A percentile compares a stretch with the other conserved stretches of the same genome.
Conservation (phyloP, 495 filamentous ascomycete genomes). For the Penicillium coprophilum region DNA sequence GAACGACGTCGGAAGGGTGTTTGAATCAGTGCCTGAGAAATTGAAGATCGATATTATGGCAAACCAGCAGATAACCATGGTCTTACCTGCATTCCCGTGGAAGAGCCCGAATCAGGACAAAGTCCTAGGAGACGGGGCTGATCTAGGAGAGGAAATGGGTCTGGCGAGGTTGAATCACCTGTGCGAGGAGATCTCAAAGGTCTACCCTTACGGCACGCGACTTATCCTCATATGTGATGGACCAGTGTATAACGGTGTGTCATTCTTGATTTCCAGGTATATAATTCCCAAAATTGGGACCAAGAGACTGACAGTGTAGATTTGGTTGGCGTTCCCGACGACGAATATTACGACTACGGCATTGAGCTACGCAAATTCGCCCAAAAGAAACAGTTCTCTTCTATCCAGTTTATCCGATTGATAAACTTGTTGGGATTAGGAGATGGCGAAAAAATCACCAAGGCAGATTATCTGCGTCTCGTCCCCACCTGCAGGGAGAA, state of each 20-base stretch:
- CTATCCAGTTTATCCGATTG: slow-evolving; percentile 6
- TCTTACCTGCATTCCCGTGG: slow-evolving; percentile 13
- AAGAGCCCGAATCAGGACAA: slow-evolving; percentile 11
- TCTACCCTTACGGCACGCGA: slow-evolving; percentile 12
- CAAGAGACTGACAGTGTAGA: slow-evolving; percentile 4
- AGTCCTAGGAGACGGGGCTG: slow-evolving; percentile 4
- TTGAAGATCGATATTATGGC: slow-evolving; percentile 4
- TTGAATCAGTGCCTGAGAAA: slow-evolving; percentile 6
- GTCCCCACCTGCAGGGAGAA: slow-evolving; percentile 8
- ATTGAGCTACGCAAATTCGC: slow-evolving; percentile 8
- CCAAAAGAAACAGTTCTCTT: slow-evolving; percentile 3
- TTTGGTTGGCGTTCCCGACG: slow-evolving; percentile 8
- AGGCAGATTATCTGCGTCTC: slow-evolving; percentile 7
- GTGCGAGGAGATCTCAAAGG: slow-evolving; percentile 10
- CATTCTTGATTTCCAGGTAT: background rate
- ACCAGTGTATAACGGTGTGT: slow-evolving; percentile 11
- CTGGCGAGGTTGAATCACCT: slow-evolving; percentile 12
- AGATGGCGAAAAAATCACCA: slow-evolving; percentile 8
- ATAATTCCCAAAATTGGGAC: background rate
- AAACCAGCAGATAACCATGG: slow-evolving; percentile 9
- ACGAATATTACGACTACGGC: slow-evolving; percentile 12
- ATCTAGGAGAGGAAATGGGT: slow-evolving; percentile 7
- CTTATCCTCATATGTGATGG: slow-evolving; percentile 14
- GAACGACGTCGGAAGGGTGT: slow-evolving; percentile 8
- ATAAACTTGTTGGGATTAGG: slow-evolving; percentile 3